Base-by-base conservation (phyloP, 768 basidiomycete genomes). In the Dictyophora rubrovolvata region DNA sequence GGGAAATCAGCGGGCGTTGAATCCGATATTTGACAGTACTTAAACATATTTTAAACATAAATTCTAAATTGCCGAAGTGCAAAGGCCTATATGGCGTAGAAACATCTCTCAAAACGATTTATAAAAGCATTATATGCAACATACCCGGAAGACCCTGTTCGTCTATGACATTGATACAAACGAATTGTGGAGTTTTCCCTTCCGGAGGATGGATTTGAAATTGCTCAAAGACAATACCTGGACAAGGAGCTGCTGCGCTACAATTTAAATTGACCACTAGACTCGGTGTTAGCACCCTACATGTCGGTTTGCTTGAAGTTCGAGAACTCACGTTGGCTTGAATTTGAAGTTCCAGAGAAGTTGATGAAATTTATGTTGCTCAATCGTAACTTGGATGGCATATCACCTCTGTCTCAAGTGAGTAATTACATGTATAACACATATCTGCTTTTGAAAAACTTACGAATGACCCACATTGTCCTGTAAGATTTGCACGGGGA, bases 241-340 rank as follows among this genome's bases (percentile, higher is more conserved):
- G 68, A 61, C 80, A 81, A 18, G 74, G 74, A 28, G 68, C 78
- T 0, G 73, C 76, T 0, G 75, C 60, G 62, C 77, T 80, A 67
- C 81, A 81, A 61, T 76, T 74, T 28, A 83, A 69, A 61, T 78
- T 75, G 22, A 80, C 72, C 47, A 80, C 79, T 79, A 62, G 48
- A 53, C 11, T 50, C n/a, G 22, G 54, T n/a, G 18, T 48, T 17
- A 48, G 2, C 42, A 48, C 18, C 20, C 33, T 11, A 52, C 53
- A 20, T 7, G 2, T 28, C 9, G n/a, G 9, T 22, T 42, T n/a
- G 49, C 18, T 17, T 48, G 56, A 49, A 6, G 46, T 51, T 42
- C 4, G 42, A 28, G 42, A 23, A 68, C 71, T 52, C 64, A 75
- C 76, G 68, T 56, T 63, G 70, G 55, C 74, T 77, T 1, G 73